Conservation (phyloP, 2,329 filamentous ascomycete species). For the Fusarium haematococcum region DNA sequence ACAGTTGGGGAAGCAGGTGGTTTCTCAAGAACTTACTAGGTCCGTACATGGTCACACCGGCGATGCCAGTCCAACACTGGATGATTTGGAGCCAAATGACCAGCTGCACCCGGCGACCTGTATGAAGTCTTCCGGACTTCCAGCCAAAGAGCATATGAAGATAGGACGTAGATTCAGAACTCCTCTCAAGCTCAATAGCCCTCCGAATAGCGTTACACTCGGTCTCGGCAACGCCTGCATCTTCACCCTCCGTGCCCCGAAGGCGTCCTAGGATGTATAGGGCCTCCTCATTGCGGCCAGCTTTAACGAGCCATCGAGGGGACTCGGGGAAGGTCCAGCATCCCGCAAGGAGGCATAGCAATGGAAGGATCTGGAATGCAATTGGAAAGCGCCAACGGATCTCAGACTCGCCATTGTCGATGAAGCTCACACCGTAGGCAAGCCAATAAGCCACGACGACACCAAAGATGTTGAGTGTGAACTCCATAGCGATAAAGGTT, state of each 20-base stretch:
- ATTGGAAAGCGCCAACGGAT: slow-evolving; percentile 8
- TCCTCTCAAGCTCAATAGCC: slow-evolving; percentile 63
- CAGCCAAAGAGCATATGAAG: slow-evolving; percentile 74
- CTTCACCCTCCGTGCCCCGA: slow-evolving; percentile 68
- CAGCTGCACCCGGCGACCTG: slow-evolving; percentile 74
- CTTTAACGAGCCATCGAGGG: slow-evolving; percentile 74
- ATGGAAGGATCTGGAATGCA: neutral
- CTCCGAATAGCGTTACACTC: slow-evolving; percentile 77
- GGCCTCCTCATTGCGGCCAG: slow-evolving; percentile 74
- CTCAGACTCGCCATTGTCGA: slow-evolving; percentile 2
- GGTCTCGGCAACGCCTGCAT: slow-evolving; percentile 63
- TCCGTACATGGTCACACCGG: no score
- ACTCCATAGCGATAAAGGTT: slow-evolving; percentile 77
- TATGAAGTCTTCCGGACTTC: slow-evolving; percentile 73
- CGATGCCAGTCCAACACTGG: neutral
- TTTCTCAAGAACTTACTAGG: no score
- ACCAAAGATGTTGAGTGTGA: slow-evolving; percentile 79
- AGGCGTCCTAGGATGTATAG: slow-evolving; percentile 72
- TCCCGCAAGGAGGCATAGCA: neutral
- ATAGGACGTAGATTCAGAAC: slow-evolving; percentile 63
- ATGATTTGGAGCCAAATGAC: slow-evolving; percentile 63
- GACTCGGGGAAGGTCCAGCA: slow-evolving; percentile 73
- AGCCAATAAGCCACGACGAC: slow-evolving; percentile 57
- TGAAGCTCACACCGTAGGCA: slow-evolving; percentile 3
- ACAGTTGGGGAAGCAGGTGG: no score